These are phyloP conservation scores for Penicillium antarcticum DNA, from an alignment of 495 filamentous ascomycete species.

Conservation along the genomic window DNA sequence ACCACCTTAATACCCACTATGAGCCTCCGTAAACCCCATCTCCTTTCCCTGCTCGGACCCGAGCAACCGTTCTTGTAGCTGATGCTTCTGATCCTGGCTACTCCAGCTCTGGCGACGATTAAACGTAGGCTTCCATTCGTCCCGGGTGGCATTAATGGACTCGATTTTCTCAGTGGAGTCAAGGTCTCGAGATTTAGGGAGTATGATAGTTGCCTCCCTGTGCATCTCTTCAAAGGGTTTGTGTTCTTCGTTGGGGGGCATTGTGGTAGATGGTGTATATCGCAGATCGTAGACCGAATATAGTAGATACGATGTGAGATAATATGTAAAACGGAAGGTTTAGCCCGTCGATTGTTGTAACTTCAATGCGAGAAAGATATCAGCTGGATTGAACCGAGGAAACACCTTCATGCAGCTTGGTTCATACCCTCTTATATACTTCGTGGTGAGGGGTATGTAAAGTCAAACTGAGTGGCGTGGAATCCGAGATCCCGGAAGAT, in stretches of 20 bases:
- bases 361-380: too few species aligned
- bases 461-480: neutral
- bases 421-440: neutral
- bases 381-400: too few species aligned
- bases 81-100: slow-evolving; percentile 32
- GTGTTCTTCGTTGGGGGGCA: too few species aligned
- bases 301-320: too few species aligned
- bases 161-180: neutral
- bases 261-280: too few species aligned
- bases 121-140: slow-evolving; percentile 24
- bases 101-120: slow-evolving; percentile 35
- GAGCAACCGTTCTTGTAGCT: slow-evolving; percentile 31
- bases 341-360: too few species aligned
- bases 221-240: too few species aligned
- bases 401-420: neutral
- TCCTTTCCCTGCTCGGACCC: slow-evolving; percentile 21
- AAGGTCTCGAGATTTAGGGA: neutral
- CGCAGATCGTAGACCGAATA: too few species aligned
- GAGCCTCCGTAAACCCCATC: slow-evolving; percentile 29
- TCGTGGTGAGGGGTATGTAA: neutral
- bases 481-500: neutral
- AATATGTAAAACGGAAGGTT: too few species aligned
- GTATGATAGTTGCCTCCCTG: too few species aligned
- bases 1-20: neutral
- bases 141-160: neutral